Evolutionary conservation across 148 eudicot genomes (phyloP), one percentile per base, ranked within the genome.

Genomic region (Fagopyrum tataricum): DNA sequence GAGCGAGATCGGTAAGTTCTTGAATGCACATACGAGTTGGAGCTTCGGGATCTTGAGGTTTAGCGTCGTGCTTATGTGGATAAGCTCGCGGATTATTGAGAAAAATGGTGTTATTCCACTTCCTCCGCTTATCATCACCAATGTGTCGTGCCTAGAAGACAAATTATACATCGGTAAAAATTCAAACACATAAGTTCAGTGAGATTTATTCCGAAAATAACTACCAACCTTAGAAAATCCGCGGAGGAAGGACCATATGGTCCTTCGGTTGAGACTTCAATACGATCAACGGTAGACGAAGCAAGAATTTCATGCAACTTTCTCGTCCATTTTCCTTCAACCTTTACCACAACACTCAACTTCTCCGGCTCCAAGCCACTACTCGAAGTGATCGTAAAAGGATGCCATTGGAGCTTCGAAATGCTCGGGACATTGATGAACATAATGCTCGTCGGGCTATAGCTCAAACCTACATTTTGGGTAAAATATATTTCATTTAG

Each of bases 361-460:
- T 68, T 87, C 42, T 91, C 89, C 6, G 85, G 80, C 78, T 91
- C 98, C 78, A 95, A 78, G 21, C 58, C 80, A 66, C 89, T 84
- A 44, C 81, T 91, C 26, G 98, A 95, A 41, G 75, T 87, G 41
- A 95, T 40, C 0, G 96, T 89, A 58, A 90, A 95, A 10, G 98
- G 98, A 76, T 95, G 98, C 98, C 98, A 95, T 68, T 95, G 98
- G 20, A 90, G 79, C 82, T 84, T 91, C 23, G 98, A 95, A 77
- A 95, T 86, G 75, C 81, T 75, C 0, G 97, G 96, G 2, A 95
- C 85, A 73, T 95, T 90, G 40, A 95, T 4, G 51, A 91, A 95
- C 49, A 95, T 71, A 37, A 84, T 85, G 80, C 97, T 91, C 10
- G 97, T 88, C 44, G 98, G 97, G 7, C 78, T 88, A 59, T 88